Evolutionary conservation across 192 early-diverging fungal species (phyloP).

Genomic region (Chytriomyces sp.): DNA sequence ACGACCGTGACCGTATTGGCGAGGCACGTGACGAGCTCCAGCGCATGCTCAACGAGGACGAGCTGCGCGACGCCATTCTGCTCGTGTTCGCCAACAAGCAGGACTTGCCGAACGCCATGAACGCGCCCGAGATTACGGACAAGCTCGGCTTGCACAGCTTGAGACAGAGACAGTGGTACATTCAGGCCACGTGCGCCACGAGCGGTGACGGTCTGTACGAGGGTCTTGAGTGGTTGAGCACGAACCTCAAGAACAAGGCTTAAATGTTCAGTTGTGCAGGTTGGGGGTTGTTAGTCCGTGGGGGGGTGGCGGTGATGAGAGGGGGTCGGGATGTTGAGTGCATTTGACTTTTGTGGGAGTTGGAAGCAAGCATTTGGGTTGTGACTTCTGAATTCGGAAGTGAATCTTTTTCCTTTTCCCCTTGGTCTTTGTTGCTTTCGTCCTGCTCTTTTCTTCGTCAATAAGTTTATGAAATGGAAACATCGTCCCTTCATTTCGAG

Average conservation of each 20-base stretch:
- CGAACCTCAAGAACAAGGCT: constrained; percentile 29
- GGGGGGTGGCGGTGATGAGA: not conserved
- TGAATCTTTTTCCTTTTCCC: not conserved
- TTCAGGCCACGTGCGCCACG: constrained; percentile 91
- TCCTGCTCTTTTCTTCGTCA: not conserved
- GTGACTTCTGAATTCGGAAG: no score
- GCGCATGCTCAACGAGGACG: constrained; percentile 94
- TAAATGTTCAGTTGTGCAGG: not conserved
- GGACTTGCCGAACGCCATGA: constrained; percentile 97
- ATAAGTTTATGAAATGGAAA: not conserved
- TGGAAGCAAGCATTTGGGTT: no score
- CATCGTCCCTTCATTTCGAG: not conserved
- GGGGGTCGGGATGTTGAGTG: not conserved
- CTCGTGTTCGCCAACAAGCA: constrained; percentile 99
- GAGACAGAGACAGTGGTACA: constrained; percentile 86
- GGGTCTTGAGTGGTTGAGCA: constrained; percentile 93
- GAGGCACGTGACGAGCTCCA: constrained; percentile 95
- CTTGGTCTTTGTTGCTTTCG: not conserved
- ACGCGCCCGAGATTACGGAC: constrained; percentile 89
- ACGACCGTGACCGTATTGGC: constrained; percentile 90
- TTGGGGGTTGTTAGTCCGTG: not conserved
- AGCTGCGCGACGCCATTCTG: constrained; percentile 86
- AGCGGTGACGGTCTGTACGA: constrained; percentile 96
- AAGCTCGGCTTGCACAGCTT: constrained; percentile 87
- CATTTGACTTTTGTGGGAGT: no score